Percentiles rank a stretch among this genome's conserved stretches.
Evolutionary conservation across 345 rosid genomes (phyloP).

Genomic region (Syzygium aromaticum): DNA sequence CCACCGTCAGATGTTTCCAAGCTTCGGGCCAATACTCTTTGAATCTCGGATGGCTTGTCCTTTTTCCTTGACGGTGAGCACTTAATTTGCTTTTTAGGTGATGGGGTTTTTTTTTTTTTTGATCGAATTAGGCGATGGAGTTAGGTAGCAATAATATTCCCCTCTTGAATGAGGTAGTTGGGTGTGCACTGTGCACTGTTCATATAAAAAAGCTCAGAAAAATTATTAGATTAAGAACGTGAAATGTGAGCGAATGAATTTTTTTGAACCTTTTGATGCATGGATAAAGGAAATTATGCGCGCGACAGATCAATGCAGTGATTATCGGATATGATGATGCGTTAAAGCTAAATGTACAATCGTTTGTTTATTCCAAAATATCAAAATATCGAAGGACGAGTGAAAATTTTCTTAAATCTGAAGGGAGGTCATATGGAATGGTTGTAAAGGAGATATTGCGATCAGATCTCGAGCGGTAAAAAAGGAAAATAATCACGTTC

Average conservation of each 20-base stretch:
- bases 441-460: not conserved
- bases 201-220: not conserved
- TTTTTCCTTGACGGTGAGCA: not conserved
- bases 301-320: not conserved
- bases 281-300: not conserved
- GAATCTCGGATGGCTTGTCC: not conserved
- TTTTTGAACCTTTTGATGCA: not conserved
- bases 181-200: not conserved
- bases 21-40: not conserved
- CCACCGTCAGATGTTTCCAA: not conserved
- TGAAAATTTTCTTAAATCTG: not conserved
- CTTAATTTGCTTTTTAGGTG: not conserved
- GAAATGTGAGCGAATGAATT: not conserved
- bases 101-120: not conserved
- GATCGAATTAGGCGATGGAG: not conserved
- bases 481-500: not conserved
- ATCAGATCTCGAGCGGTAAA: not conserved
- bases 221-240: not conserved
- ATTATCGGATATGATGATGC: not conserved
- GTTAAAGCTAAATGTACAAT: not conserved
- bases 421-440: not conserved
- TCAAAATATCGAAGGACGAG: rapidly evolving
- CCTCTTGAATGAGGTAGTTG: not conserved
- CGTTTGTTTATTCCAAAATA: not conserved
- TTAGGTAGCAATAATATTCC: not conserved